phyloP scores from a whole-genome alignment of 192 early-diverging fungal species.

The Kickxella alabastrina region DNA sequence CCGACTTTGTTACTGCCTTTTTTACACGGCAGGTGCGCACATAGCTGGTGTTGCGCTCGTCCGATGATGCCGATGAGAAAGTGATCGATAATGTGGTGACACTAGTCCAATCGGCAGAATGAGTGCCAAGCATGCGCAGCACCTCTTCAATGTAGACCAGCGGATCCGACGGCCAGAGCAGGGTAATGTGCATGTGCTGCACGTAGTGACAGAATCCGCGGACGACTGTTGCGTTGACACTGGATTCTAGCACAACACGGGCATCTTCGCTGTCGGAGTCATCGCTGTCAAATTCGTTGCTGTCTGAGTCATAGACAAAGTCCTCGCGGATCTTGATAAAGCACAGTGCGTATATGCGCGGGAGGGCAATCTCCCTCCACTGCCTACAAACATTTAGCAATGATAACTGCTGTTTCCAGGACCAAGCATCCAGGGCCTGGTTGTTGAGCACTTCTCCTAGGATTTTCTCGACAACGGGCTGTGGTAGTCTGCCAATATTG shows the following conservation, averaged over 20 bases:
- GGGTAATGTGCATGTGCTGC: constrained; percentile 55
- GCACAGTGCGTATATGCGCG: background rate
- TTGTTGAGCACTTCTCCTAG: background rate
- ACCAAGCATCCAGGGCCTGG: background rate
- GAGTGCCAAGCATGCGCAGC: background rate
- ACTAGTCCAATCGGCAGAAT: background rate
- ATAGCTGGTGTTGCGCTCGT: background rate
- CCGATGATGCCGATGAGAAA: background rate
- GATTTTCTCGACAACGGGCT: background rate
- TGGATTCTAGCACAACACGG: background rate
- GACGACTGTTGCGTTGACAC: background rate
- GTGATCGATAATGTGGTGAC: background rate
- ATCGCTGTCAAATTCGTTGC: background rate
- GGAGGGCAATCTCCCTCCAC: background rate
- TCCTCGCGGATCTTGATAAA: constrained; percentile 3
- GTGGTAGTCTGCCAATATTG: background rate
- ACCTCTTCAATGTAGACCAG: background rate
- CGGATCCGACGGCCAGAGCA: constrained; percentile 43
- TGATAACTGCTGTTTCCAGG: background rate
- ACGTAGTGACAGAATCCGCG: background rate
- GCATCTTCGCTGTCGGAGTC: background rate
- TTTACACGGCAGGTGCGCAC: background rate
- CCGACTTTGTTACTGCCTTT: background rate
- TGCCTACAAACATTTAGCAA: background rate
- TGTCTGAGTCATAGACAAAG: constrained; percentile 1